Conservation (phyloP, 495 filamentous ascomycete species). For the Alectoria sarmentosa region DNA sequence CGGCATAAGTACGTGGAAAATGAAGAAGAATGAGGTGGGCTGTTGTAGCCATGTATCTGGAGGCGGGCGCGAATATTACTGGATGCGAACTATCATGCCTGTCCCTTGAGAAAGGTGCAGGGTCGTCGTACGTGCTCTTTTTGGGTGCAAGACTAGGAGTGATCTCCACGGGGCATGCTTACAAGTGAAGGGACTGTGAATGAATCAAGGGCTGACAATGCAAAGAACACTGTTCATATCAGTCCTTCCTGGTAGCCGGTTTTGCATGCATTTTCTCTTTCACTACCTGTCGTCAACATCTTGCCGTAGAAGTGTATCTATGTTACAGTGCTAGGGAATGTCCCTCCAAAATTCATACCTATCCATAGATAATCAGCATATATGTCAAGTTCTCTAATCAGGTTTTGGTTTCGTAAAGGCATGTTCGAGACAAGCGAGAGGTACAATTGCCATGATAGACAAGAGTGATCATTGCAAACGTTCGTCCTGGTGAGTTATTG, state of each 20-base stretch:
- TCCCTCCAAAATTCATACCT: not conserved
- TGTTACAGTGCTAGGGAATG: not conserved
- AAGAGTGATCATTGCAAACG: not conserved
- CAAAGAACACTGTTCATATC: not conserved
- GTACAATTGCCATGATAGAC: not conserved
- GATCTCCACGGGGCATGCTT: not conserved
- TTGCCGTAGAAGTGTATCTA: not conserved
- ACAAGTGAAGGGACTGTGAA: not conserved
- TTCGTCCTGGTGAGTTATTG: not conserved
- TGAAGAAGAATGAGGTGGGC: conserved; percentile 50
- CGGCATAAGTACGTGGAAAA: conserved; percentile 72
- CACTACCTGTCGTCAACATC: not conserved
- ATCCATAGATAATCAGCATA: too few species aligned
- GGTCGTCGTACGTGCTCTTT: not conserved
- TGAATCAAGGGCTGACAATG: not conserved
- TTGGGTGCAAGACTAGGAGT: not conserved
- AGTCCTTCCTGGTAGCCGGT: not conserved
- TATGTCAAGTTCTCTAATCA: too few species aligned
- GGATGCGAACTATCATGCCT: not conserved
- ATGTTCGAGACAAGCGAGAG: not conserved
- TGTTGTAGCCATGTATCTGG: not conserved
- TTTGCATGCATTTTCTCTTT: not conserved
- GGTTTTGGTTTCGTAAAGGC: not conserved
- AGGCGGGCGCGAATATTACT: not conserved
- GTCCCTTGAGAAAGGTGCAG: not conserved